Evolutionary conservation across 495 filamentous ascomycete species (phyloP), one percentile per base, ranked within the genome.

Genomic region (Penicillium mononematosum): DNA sequence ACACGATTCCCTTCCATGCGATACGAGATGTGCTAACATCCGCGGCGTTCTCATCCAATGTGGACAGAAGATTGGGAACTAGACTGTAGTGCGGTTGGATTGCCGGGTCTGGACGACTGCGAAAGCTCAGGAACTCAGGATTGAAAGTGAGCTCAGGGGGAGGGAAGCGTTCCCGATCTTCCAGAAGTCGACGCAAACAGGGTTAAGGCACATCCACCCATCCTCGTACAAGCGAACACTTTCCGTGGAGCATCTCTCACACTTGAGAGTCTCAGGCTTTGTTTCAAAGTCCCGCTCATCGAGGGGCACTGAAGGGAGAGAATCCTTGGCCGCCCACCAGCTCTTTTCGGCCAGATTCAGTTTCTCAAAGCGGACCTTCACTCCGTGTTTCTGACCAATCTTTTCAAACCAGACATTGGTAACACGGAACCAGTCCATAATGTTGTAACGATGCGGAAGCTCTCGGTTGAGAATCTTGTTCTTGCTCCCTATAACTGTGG

Each of bases 371-470:
- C 91, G 81, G 16, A 88, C 77, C 59, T 80, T 85, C 58, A 80
- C 78, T 0, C 78, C 67, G 0, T 65, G 77, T 17, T 79, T 73
- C 0, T 68, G 55, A 1, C 74, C 64, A 4, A 68, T 62, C 45
- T 75, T 80, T 61, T 96, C 90, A 16, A 65, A 73, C 91, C 91
- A 96, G 2, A 91, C 71, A 34, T 88, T 72, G 0, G 86, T 89
- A 17, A 90, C 71, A 29, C 85, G 82, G 64, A 92, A 95, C 63
- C 77, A 87, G n/a, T 71, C 89, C 45, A 93, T 78, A 1, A 94
- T 84, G 48, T 82, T 84, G 60, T 87, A 95, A 0, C 78, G 75
- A 63, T 90, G 78, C 0, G 84, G 83, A 4, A 88, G 69, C 19
- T 76, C 70, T 8, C 79, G 76, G 1, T 78, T 76, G n/a, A 82